Base-by-base conservation (phyloP, 140 eudicot species). In the Erigeron philadelphicus region DNA sequence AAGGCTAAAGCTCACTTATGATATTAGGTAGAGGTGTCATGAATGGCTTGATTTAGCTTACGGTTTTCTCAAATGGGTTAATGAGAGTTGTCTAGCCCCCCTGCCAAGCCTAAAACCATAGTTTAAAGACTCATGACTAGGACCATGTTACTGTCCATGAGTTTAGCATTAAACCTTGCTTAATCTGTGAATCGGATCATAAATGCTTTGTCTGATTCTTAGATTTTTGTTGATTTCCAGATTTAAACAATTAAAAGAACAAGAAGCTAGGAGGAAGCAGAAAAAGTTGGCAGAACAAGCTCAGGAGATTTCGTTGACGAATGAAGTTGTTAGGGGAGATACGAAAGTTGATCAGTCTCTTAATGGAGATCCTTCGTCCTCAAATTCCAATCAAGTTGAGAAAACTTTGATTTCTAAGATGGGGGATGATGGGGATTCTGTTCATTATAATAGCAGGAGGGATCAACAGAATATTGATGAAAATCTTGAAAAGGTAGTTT, bases 171-270 rank as follows among this genome's bases (percentile, higher is more conserved):
- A 21, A 21, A 21, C 25, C 25, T 21, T 21, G 1, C 25, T 21
- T 21, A 21, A 21, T 8, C 19, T 38, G 11, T 10, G 10, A 40
- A 55, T 53, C 41, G 19, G 8, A 11, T 4, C 44, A 53, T 9
- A 21, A 62, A 50, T 38, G 13, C 3, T 13, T 31, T 7, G 6
- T 70, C 60, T 42, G 43, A 19, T 66, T 47, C 23, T 68, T 43
- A 18, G 9, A 18, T 63, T 68, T 21, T 68, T 61, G 54, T 54
- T 16, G 8, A 46, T 70, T 75, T 66, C 63, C 68, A 93, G 99
- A 85, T 93, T 93, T 82, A 93, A 79, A 80, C 87, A 83, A 70
- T 72, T 93, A 63, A 93, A 93, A 81, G 99, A 85, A 76, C 85
- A 87, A 82, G 99, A 93, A 77, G 97, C 97, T 60, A 85, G 79